phyloP scores from a whole-genome alignment of 225 moss, liverwort and hornwort species.

The Thuidium tamariscinum region DNA sequence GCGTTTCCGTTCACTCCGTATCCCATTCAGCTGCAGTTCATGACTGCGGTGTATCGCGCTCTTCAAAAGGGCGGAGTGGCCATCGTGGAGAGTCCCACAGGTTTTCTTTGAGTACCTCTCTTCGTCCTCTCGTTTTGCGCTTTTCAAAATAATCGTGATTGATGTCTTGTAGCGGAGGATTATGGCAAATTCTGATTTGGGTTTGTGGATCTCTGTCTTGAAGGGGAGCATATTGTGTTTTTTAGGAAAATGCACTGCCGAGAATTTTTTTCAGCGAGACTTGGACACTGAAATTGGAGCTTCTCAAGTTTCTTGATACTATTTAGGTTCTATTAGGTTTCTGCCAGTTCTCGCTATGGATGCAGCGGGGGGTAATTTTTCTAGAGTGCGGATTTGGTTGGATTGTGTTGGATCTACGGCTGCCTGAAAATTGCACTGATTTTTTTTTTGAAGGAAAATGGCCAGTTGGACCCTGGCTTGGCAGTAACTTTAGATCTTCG shows the following conservation, averaged over 20 bases:
- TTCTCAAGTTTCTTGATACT: neutral
- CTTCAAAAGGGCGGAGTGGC: constrained; percentile 78
- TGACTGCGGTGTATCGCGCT: constrained; percentile 80
- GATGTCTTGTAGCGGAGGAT: neutral
- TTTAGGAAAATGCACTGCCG: neutral
- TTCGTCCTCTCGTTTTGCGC: neutral
- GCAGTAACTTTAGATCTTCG: neutral
- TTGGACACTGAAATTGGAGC: neutral
- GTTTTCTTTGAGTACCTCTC: neutral
- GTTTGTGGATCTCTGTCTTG: neutral
- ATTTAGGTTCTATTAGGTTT: neutral
- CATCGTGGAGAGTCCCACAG: constrained; percentile 94
- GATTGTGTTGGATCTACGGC: neutral
- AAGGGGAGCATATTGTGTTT: neutral
- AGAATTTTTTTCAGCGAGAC: neutral
- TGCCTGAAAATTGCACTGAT: neutral
- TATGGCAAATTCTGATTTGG: neutral
- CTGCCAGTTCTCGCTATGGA: neutral
- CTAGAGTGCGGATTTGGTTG: neutral
- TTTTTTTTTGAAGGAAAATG: neutral
- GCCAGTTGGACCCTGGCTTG: neutral
- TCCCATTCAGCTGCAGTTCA: constrained; percentile 79
- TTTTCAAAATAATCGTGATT: neutral
- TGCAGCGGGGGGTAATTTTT: no score
- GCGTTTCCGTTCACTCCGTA: constrained; percentile 94